Percentiles rank a stretch among this genome's conserved stretches.
Evolutionary conservation across 192 early-diverging fungal genomes (phyloP).

Genomic region (Dissophora ornata): DNA sequence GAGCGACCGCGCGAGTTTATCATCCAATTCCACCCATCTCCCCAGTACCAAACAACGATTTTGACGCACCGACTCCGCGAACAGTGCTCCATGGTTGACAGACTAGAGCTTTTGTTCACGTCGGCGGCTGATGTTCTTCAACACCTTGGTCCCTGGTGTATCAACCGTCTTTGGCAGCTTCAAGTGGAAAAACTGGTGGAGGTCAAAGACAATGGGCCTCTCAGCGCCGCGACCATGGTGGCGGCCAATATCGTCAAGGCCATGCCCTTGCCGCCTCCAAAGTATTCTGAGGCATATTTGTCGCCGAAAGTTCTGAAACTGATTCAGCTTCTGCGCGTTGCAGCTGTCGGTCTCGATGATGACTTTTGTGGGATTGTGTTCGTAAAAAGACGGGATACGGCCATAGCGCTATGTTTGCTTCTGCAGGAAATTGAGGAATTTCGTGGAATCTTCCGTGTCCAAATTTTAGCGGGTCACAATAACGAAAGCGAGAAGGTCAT

Average conservation of each 20-base stretch:
- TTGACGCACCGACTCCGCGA: constrained; percentile 55
- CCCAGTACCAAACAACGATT: constrained; percentile 54
- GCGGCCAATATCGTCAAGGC: constrained; percentile 24
- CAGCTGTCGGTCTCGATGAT: constrained; percentile 3
- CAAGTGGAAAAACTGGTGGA: constrained; percentile 53
- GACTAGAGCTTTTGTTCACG: constrained; percentile 57
- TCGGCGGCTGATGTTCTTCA: constrained; percentile 56
- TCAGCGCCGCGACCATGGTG: constrained; percentile 10
- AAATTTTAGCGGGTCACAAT: constrained; percentile 71
- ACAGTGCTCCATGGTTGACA: constrained; percentile 39
- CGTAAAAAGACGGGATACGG: constrained; percentile 77
- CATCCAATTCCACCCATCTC: constrained; percentile 63
- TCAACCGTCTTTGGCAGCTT: constrained; percentile 75
- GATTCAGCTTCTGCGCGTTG: constrained; percentile 65
- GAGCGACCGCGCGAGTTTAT: constrained; percentile 58
- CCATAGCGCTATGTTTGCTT: constrained; percentile 65
- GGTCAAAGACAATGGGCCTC: constrained; percentile 4
- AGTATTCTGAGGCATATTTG: constrained; percentile 22
- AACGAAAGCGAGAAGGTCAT: constrained; percentile 50
- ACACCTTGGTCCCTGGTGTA: constrained; percentile 83
- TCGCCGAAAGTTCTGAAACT: constrained; percentile 80
- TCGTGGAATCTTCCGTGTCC: constrained; percentile 54
- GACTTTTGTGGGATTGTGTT: constrained; percentile 93
- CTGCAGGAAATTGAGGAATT: constrained; percentile 68
- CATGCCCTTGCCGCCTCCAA: constrained; percentile 10